A percentile compares a stretch with the other conserved stretches of the same genome.
Evolutionary conservation across 371 early-diverging fungal genomes (phyloP).

Genomic region (Apophysomyces elegans): DNA sequence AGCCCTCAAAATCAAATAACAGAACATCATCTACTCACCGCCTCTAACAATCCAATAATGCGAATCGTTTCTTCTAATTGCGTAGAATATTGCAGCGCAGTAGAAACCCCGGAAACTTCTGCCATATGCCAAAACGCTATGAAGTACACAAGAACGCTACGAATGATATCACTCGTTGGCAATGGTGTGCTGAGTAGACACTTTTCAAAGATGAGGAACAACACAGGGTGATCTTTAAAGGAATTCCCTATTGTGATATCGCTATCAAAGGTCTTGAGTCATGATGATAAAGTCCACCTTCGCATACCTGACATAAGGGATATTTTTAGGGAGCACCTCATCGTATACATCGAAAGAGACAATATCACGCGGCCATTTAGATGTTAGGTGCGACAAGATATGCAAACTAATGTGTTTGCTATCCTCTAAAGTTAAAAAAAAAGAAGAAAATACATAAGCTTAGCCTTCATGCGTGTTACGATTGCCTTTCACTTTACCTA

Average conservation of each 20-base stretch:
- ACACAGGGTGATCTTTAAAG: conserved; percentile 50
- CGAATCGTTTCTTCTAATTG: conserved; percentile 47
- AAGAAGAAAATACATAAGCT: not conserved
- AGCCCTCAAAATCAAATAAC: not conserved
- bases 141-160: conserved; percentile 48
- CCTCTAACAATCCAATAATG: conserved; percentile 23
- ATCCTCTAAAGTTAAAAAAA: conserved; percentile 15
- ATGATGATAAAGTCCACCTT: not conserved
- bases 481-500: not conserved
- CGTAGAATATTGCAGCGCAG: conserved; percentile 39
- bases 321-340: conserved; percentile 40
- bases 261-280: conserved; percentile 13
- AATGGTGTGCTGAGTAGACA: conserved; percentile 22
- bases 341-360: conserved; percentile 40
- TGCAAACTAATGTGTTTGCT: conserved; percentile 22
- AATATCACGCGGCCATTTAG: conserved; percentile 35
- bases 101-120: conserved; percentile 33
- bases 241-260: conserved; percentile 48
- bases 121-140: conserved; percentile 56
- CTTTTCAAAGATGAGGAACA: conserved; percentile 42
- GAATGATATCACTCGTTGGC: conserved; percentile 32
- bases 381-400: conserved; percentile 25
- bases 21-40: conserved; percentile 22
- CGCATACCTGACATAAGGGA: conserved; percentile 36
- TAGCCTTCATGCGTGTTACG: not conserved